A percentile compares a stretch with the other conserved stretches of the same genome.
phyloP scores from a whole-genome alignment of 1,284 basidiomycete species.

The Tremellales sp. region DNA sequence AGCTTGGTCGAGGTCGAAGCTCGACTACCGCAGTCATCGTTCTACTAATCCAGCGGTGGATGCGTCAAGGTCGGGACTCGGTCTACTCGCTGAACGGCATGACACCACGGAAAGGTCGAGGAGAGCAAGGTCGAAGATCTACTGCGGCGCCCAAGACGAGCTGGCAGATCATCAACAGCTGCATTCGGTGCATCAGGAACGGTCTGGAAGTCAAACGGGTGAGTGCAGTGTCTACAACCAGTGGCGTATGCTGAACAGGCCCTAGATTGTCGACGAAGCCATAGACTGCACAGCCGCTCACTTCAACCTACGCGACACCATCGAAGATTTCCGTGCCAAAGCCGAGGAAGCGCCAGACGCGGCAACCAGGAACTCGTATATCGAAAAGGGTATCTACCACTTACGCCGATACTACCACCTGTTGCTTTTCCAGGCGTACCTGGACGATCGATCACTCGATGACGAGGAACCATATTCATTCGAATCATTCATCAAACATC shows the following conservation, averaged over 20 bases:
- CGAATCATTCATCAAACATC: conserved; percentile 71
- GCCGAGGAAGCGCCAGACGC: conserved; percentile 76
- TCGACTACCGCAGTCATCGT: conserved; percentile 85
- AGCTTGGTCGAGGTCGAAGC: conserved; percentile 90
- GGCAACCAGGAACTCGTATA: conserved; percentile 60
- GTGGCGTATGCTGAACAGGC: background rate
- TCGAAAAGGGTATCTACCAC: conserved; percentile 75
- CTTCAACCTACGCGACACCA: conserved; percentile 77
- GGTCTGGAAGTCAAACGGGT: conserved; percentile 76
- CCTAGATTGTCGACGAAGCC: conserved; percentile 76
- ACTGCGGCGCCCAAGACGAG: conserved; percentile 26
- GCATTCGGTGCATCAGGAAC: conserved; percentile 86
- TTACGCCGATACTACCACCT: conserved; percentile 85
- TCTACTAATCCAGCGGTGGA: conserved; percentile 81
- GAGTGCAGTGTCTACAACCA: conserved; percentile 16
- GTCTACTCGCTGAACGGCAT: conserved; percentile 3
- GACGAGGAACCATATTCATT: conserved; percentile 71
- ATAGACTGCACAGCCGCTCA: conserved; percentile 84
- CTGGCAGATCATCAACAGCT: conserved; percentile 64
- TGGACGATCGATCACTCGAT: conserved; percentile 79
- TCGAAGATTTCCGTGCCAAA: conserved; percentile 64
- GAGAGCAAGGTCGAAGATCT: background rate
- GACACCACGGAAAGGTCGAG: conserved; percentile 5
- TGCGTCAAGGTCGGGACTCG: conserved; percentile 50
- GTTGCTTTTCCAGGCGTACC: conserved; percentile 89